phyloP scores from a whole-genome alignment of 805 yeast species.

The Candida ipomoeae region DNA sequence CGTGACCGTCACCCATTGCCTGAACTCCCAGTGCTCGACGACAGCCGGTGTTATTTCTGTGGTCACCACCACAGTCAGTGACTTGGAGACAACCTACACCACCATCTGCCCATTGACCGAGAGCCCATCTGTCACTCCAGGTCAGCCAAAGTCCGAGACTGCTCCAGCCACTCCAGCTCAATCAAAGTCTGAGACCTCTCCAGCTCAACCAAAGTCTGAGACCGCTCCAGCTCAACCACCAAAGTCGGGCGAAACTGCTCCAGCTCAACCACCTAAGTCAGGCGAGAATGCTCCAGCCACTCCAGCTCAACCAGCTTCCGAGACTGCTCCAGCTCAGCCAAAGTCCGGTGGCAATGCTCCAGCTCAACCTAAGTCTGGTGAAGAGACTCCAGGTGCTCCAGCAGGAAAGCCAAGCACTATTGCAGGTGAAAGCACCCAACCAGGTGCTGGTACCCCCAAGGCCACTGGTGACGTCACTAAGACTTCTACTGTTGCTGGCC shows the following conservation, averaged over 20 bases:
- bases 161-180: background rate
- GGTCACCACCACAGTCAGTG: background rate
- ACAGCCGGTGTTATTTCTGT: background rate
- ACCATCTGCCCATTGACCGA: conserved; percentile 2
- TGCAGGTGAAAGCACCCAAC: background rate
- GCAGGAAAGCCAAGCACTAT: background rate
- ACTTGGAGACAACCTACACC: background rate
- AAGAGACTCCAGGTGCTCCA: background rate
- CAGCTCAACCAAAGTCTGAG: background rate
- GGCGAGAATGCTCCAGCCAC: background rate
- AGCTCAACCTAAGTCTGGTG: background rate
- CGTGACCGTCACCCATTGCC: conserved; percentile 1
- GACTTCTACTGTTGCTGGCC: background rate
- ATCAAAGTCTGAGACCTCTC: background rate
- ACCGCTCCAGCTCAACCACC: background rate
- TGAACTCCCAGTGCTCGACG: background rate
- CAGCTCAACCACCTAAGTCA: background rate
- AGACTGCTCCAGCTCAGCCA: background rate
- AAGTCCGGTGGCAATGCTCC: background rate
- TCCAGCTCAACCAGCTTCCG: background rate
- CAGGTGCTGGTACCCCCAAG: background rate
- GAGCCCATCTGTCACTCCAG: background rate
- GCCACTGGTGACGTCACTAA: background rate
- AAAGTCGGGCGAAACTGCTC: background rate
- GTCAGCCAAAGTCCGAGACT: background rate